Base-by-base conservation (phyloP, 2,329 filamentous ascomycete species). In the Chrysoporthe cubensis region DNA sequence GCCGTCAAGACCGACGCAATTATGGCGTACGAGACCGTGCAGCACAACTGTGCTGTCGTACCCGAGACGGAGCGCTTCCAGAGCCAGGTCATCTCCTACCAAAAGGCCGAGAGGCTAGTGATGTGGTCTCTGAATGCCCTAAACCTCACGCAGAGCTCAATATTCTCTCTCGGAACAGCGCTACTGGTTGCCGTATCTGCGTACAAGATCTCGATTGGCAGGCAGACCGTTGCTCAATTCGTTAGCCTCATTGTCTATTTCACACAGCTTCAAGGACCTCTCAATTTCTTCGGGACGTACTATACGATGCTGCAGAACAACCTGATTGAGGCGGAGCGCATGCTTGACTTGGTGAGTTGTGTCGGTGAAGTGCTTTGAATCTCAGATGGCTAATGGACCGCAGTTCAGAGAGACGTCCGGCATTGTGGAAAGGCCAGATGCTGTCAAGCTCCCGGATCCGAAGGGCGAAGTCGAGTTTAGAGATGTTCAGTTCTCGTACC, bases 21-120 rank as follows among this genome's bases (percentile, higher is more conserved):
- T 54, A 76, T 83, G 72, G 81, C 82, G 0, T 84, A 83, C 67
- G 82, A 84, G 69, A 89, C 87, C 1, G 87, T 90, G 57, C 88
- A 89, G 71, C 88, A 89, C 74, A 89, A 89, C 77, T 88, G 88
- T 71, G 87, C 87, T 21, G 85, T 89, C 69, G 78, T 78, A 1
- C 84, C 86, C 69, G 87, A 90, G 73, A 87, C 87, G 54, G 80
- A 83, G 63, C 80, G 86, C 7, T 90, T 88, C 73, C 82, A 81
- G 42, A 78, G 83, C 32, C 85, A 87, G 14, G 86, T 90, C 0
- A 76, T 79, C 62, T 82, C 82, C 70, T 89, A 84, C 72, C 87
- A 90, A 70, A 79, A 78, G 11, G 85, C 86, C 11, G 86, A 88
- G 75, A 86, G 85, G 66, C 79, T 84, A 64, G 86, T 88, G 21